Evolutionary conservation across 352 stramenopile species (phyloP).

Genomic region (Phytopythium mirpurense): DNA sequence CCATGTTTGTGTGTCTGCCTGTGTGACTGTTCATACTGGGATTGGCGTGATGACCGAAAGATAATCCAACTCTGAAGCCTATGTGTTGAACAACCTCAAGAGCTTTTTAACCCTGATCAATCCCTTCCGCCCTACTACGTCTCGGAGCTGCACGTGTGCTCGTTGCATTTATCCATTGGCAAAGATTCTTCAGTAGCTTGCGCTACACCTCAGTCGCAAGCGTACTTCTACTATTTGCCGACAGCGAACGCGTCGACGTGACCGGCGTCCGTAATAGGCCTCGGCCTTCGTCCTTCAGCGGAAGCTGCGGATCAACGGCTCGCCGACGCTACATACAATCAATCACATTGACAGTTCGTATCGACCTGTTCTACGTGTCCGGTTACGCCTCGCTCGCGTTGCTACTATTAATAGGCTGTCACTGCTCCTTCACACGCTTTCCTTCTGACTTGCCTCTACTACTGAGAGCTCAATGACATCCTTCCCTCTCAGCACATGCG

Average conservation of each 20-base stretch:
- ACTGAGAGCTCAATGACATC: no score
- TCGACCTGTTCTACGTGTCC: no score
- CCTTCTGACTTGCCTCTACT: no score
- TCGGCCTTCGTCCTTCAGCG: slow-evolving; percentile 3
- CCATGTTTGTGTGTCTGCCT: not conserved
- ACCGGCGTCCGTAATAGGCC: slow-evolving; percentile 8
- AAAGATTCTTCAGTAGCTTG: slow-evolving; percentile 32
- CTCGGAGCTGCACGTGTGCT: slow-evolving; percentile 14
- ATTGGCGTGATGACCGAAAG: slow-evolving; percentile 66
- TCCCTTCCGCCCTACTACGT: slow-evolving; percentile 14
- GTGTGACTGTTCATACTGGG: no score
- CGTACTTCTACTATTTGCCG: slow-evolving; percentile 30
- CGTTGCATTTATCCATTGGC: slow-evolving; percentile 16
- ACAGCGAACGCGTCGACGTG: slow-evolving; percentile 10
- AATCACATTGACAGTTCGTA: no score
- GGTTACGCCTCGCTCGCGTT: no score
- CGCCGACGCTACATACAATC: slow-evolving; percentile 9
- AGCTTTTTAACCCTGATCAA: slow-evolving; percentile 87
- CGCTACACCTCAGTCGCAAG: slow-evolving; percentile 18
- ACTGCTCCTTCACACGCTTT: no score
- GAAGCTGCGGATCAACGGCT: slow-evolving; percentile 22
- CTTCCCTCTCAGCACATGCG: no score
- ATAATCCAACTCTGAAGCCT: slow-evolving; percentile 85
- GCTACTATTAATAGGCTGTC: no score
- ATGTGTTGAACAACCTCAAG: slow-evolving; percentile 67